Evolutionary conservation across 2,329 filamentous ascomycete genomes (phyloP), one percentile per base, ranked within the genome.

Genomic region (Raffaelea ambrosiae): DNA sequence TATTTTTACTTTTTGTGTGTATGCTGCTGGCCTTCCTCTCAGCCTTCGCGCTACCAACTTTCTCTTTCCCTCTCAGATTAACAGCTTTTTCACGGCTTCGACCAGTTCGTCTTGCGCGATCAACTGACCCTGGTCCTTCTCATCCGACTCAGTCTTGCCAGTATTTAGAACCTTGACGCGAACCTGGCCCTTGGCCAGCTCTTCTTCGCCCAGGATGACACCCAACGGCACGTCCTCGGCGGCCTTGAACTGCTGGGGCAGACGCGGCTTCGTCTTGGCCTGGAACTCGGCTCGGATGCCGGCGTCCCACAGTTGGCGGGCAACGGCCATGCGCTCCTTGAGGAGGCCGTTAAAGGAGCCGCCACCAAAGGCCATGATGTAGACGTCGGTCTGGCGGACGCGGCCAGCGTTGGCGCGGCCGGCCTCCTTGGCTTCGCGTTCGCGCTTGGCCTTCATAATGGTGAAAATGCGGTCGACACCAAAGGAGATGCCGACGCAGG

Each of bases 381-480:
- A 96, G 41, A 90, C 89, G 61, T 97, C 90, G 3, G 90, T 84
- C 57, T 93, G 86, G 59, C 83, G 88, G 54, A 75, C 74, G 53
- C 86, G 73, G 46, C 44, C 51, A 11, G 44, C 33, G 47, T 54
- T 53, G 26, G 13, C 26, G 7, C 13, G 7, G 26, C 26, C 26
- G 26, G 26, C 26, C 26, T 29, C 26, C 26, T 29, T 29, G 26
- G 26, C 26, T 49, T 77, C 74, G 5, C 35, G 35, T 49, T 79
- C 77, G 49, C 76, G 77, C 52, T 79, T 80, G 13, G 87, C 83
- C 65, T 95, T 90, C 54, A 84, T 88, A 61, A 96, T 90, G 57
- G 86, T 88, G 69, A 95, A 95, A 60, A 97, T 96, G 57, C 91
- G 84, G 66, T 97, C 91, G 43, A 96, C 88, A 48, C 91, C 91